Base-by-base conservation (phyloP, 2,329 filamentous ascomycete genomes). In the Paecilomyces fulvus region DNA sequence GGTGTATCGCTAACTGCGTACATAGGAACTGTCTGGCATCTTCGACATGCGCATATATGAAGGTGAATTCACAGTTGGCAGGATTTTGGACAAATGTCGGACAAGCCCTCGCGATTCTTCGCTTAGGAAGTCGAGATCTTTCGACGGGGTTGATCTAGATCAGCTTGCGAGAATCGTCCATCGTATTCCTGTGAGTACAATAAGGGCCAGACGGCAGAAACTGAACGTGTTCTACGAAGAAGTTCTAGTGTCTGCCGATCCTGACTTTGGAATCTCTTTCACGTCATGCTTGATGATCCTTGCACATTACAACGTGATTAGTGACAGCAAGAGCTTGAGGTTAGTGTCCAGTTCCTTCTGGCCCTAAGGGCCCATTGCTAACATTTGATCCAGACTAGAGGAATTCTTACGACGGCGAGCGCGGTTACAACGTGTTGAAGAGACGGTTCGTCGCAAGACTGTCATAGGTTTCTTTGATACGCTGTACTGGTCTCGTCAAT, bases 201-300 rank as follows among this genome's bases (percentile, higher is more conserved):
- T 97, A 55, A 87, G 87, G 57, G 80, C 84, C 63, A 83, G 90
- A 58, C 83, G 94, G 49, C 81, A 84, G 56, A 85, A 88, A 48
- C 92, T 95, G 78, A 96, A 96, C 64, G 82, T 88, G n/a, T 99
- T 99, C 72, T 99, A 90, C 67, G 92, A 97, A 72, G 95, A 99
- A 75, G 89, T 97, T 20, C 84, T 97, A 72, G 90, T 96, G 5
- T 92, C 91, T 3, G 90, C 92, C 3, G 92, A 99, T 70, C 88
- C 87, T 0, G 90, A 95, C 66, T 83, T 84, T 60, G 94, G 94
- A 51, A 95, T 99, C 58, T 87, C 89, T 0, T 99, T 99, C 71
- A 94, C 90, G 2, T 87, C 88, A 6, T 87, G 96, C 21, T 80
- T 99, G 53, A 94, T 99, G 88, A 95, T 95, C 59, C 79, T 99